Percentiles rank a stretch among this genome's conserved stretches.
Conservation (phyloP, 331 rosid species). For the Telfairia occidentalis region DNA sequence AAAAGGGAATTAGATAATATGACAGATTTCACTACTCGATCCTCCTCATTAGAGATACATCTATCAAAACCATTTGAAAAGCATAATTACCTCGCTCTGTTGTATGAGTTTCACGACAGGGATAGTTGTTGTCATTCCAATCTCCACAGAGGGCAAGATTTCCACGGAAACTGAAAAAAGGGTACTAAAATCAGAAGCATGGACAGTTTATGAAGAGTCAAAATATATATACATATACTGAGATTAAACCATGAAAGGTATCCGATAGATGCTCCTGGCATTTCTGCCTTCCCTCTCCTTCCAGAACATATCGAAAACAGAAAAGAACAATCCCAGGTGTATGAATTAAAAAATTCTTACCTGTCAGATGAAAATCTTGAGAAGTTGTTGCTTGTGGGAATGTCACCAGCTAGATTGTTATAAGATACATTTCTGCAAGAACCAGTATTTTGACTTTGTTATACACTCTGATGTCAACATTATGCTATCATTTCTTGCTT, state of each 20-base stretch:
- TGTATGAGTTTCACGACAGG: conserved; percentile 47
- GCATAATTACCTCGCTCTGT: conserved; percentile 50
- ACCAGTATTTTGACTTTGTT: not conserved
- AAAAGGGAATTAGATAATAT: not conserved
- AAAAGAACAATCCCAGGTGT: not conserved
- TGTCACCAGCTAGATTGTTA: conserved; percentile 62
- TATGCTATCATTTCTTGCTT: not conserved
- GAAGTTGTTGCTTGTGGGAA: conserved; percentile 84
- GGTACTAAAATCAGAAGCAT: not conserved
- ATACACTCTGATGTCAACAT: not conserved
- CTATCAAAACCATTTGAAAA: not conserved
- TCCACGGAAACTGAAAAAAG: conserved; percentile 74
- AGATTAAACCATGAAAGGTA: not conserved
- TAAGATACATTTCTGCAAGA: conserved; percentile 72
- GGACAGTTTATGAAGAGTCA: not conserved
- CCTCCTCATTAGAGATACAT: not conserved
- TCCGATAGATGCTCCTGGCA: not conserved
- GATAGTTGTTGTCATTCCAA: conserved; percentile 53
- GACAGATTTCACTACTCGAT: not conserved
- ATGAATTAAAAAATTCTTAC: conserved; percentile 21
- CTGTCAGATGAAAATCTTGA: conserved; percentile 77
- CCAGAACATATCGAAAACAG: not conserved
- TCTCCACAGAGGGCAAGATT: conserved; percentile 79
- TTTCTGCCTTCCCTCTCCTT: not conserved
- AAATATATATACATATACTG: not conserved